Percentiles rank a stretch among this genome's conserved stretches.
phyloP scores from a whole-genome alignment of 1,139 yeast genomes.

The Taphrina betulina region DNA sequence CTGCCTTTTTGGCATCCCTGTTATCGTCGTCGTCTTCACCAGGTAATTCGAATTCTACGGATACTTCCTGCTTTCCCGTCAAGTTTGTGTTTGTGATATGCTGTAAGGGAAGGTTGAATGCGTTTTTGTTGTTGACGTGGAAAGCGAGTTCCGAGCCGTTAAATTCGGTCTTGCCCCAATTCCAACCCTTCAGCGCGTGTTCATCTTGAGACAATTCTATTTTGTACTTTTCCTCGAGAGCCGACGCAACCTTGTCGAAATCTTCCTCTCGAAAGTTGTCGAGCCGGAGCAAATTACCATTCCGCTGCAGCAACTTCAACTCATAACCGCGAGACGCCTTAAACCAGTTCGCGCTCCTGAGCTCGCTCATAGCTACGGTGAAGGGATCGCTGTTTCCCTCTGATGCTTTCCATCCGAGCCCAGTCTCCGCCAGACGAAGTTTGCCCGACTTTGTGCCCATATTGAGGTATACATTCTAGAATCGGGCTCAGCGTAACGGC shows the following conservation, averaged over 20 bases:
- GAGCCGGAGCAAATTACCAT: conserved; percentile 77
- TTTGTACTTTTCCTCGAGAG: conserved; percentile 72
- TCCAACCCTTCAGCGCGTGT: conserved; percentile 97
- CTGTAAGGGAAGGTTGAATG: conserved; percentile 83
- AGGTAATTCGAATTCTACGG: conserved; percentile 65
- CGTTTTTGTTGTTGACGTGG: conserved; percentile 81
- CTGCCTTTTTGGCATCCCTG: conserved; percentile 30
- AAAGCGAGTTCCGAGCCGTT: conserved; percentile 89
- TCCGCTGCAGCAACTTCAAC: conserved; percentile 81
- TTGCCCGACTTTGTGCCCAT: conserved; percentile 82
- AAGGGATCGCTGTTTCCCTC: conserved; percentile 60
- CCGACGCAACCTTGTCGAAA: conserved; percentile 74
- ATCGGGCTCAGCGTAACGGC: no score
- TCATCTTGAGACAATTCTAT: conserved; percentile 76
- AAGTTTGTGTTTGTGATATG: conserved; percentile 83
- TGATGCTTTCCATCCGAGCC: conserved; percentile 83
- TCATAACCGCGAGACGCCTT: conserved; percentile 92
- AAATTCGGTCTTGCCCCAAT: conserved; percentile 94
- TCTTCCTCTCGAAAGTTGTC: conserved; percentile 91
- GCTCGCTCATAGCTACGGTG: conserved; percentile 78
- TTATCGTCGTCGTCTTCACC: conserved; percentile 60
- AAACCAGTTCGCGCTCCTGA: conserved; percentile 82
- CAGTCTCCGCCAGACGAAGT: conserved; percentile 90
- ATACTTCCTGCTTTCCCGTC: conserved; percentile 90
- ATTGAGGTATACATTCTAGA: conserved; percentile 60